Conservation (phyloP, 805 yeast genomes). For the Saccharomyces kudriavzevii region DNA sequence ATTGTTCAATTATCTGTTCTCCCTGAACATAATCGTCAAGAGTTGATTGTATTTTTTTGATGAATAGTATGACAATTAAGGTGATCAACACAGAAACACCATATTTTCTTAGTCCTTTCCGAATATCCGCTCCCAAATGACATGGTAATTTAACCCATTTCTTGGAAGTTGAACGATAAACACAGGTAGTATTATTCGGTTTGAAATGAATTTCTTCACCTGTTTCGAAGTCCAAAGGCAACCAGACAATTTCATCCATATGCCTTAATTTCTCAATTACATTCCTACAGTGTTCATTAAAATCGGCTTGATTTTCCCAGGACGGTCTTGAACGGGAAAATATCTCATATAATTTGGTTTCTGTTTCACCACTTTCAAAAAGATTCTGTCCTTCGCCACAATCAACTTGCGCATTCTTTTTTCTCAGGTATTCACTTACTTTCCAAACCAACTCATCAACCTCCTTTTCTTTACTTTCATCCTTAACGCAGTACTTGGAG, state of each 20-base stretch:
- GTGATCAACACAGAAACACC: slow-evolving; percentile 6
- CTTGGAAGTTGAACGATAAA: slow-evolving; percentile 59
- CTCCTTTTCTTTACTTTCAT: slow-evolving; percentile 57
- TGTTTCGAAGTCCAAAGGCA: slow-evolving; percentile 31
- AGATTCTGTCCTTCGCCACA: slow-evolving; percentile 44
- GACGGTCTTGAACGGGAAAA: slow-evolving; percentile 30
- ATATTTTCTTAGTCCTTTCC: slow-evolving; percentile 28
- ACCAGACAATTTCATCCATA: slow-evolving; percentile 60
- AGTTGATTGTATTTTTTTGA: slow-evolving; percentile 8
- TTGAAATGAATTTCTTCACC: not conserved
- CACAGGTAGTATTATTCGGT: not conserved
- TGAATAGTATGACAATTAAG: slow-evolving; percentile 5
- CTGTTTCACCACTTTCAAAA: slow-evolving; percentile 40
- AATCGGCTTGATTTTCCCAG: slow-evolving; percentile 39
- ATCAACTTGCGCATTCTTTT: slow-evolving; percentile 50
- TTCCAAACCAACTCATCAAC: slow-evolving; percentile 54
- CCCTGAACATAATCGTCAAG: slow-evolving; percentile 31
- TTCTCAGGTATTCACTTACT: slow-evolving; percentile 51
- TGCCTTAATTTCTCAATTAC: slow-evolving; percentile 47
- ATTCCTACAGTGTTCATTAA: slow-evolving; percentile 57
- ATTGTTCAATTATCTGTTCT: slow-evolving; percentile 35
- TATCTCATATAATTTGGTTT: slow-evolving; percentile 40
- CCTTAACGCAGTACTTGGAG: slow-evolving; percentile 60
- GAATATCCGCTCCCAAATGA: slow-evolving; percentile 40
- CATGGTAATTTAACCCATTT: slow-evolving; percentile 46